These are phyloP conservation scores for Mortierella sp. DNA, from an alignment of 371 early-diverging fungal species.

Conservation along the genomic window DNA sequence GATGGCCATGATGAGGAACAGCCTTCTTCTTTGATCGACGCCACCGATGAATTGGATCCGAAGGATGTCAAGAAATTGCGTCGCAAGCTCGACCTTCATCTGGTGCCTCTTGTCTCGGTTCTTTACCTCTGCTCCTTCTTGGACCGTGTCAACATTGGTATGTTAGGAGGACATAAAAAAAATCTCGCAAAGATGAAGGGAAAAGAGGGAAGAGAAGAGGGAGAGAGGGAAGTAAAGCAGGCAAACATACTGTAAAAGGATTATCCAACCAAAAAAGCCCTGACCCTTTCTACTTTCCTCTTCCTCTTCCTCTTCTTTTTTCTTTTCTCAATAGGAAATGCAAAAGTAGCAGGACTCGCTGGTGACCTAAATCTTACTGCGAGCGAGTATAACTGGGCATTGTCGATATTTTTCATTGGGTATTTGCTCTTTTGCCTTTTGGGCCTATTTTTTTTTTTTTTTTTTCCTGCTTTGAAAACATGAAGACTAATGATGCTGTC, in stretches of 20 bases:
- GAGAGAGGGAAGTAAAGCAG: too few relatives aligned
- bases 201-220: too few relatives aligned
- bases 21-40: too few relatives aligned
- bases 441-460: background rate
- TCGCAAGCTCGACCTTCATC: conserved; percentile 6
- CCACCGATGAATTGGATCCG: background rate
- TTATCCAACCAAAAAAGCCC: too few relatives aligned
- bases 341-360: conserved; percentile 64
- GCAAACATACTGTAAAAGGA: too few relatives aligned
- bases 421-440: conserved; percentile 39
- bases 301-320: background rate
- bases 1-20: background rate
- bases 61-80: conserved; percentile 8
- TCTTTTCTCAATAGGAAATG: conserved; percentile 58
- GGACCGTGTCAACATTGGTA: conserved; percentile 80
- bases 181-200: too few relatives aligned
- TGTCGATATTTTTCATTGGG: conserved; percentile 73
- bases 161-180: too few relatives aligned
- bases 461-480: conserved; percentile 5
- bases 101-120: conserved; percentile 72
- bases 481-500: too few relatives aligned
- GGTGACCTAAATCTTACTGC: conserved; percentile 56
- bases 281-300: background rate
- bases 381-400: conserved; percentile 63
- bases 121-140: conserved; percentile 77